Percentiles rank a stretch among this genome's conserved stretches.
Conservation (phyloP, 331 rosid genomes). For the Dryas integrifolia region DNA sequence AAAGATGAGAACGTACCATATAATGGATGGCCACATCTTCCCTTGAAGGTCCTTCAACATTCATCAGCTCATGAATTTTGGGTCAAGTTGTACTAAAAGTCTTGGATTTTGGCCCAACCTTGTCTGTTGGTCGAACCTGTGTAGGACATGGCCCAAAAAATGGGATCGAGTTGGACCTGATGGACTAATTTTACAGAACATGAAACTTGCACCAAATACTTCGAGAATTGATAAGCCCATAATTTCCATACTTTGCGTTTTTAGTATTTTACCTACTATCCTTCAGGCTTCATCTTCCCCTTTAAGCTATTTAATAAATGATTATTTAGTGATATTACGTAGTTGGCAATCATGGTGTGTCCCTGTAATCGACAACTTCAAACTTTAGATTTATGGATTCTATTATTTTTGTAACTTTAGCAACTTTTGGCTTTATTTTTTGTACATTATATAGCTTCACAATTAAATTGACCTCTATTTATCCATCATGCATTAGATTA, state of each 20-base stretch:
- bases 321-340: conserved; percentile 11
- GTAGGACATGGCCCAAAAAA: too few relatives aligned
- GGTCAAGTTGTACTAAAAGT: too few relatives aligned
- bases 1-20: too few relatives aligned
- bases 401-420: conserved; percentile 5
- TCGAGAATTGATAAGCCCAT: too few relatives aligned
- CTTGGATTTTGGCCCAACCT: too few relatives aligned
- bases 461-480: background rate
- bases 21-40: too few relatives aligned
- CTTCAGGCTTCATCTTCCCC: conserved; percentile 5
- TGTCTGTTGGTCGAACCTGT: too few relatives aligned
- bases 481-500: background rate
- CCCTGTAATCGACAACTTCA: conserved; percentile 11
- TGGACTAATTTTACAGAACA: too few relatives aligned
- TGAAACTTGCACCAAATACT: too few relatives aligned
- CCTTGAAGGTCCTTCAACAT: too few relatives aligned
- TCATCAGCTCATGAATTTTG: too few relatives aligned
- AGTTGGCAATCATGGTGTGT: background rate
- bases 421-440: conserved; percentile 19
- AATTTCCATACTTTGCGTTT: background rate
- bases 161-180: too few relatives aligned
- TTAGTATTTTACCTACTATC: background rate
- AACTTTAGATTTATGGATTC: conserved; percentile 18
- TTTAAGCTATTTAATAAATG: background rate
- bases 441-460: conserved; percentile 1